These are phyloP conservation scores for Aspergillus sp. DNA, from an alignment of 2,329 filamentous ascomycete species.

Conservation along the genomic window DNA sequence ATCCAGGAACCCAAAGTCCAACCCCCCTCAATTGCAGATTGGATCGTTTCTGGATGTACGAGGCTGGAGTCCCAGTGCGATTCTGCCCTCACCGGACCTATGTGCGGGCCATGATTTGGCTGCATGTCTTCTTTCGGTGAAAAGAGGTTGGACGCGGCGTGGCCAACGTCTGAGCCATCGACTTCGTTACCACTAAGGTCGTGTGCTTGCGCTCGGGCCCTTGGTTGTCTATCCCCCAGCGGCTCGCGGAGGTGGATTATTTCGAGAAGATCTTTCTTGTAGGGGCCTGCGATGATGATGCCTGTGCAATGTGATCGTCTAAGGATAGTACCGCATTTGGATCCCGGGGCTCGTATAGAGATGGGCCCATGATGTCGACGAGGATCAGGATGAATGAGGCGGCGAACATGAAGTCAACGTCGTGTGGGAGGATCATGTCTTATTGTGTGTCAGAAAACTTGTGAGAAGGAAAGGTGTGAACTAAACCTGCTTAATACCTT, in stretches of 20 bases:
- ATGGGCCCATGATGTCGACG: neutral
- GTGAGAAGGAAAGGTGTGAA: neutral
- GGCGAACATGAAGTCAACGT: neutral
- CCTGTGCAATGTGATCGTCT: neutral
- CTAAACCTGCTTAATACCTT: neutral
- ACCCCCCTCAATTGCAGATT: neutral
- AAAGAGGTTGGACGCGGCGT: neutral
- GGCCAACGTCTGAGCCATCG: neutral
- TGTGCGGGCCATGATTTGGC: neutral
- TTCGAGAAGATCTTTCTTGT: neutral
- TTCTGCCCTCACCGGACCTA: neutral
- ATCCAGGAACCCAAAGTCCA: neutral
- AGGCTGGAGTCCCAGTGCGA: neutral
- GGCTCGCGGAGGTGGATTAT: neutral
- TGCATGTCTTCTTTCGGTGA: neutral
- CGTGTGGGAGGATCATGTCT: neutral
- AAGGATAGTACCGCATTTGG: neutral
- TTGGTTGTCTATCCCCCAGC: neutral
- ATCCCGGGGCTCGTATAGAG: neutral
- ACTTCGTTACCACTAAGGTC: neutral
- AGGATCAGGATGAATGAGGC: neutral
- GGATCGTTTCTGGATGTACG: neutral
- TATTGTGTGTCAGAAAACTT: neutral
- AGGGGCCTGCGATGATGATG: neutral
- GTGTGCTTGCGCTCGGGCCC: no score